Conservation (phyloP, 768 basidiomycete species). For the Suillus subluteus region DNA sequence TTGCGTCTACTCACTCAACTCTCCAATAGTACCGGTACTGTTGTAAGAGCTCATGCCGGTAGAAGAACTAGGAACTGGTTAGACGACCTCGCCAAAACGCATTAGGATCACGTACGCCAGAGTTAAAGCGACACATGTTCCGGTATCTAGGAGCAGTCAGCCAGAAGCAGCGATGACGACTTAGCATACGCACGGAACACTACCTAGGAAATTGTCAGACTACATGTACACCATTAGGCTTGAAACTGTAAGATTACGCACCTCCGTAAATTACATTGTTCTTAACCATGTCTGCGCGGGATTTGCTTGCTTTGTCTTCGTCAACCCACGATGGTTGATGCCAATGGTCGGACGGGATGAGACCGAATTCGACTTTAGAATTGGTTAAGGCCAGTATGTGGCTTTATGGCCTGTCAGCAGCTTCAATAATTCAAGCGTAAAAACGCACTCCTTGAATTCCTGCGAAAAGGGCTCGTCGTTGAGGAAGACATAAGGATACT, state of each 20-base stretch:
- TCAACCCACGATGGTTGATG: slow-evolving; percentile 79
- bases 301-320: slow-evolving; percentile 60
- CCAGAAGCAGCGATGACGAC: background rate
- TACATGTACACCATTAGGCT: slow-evolving; percentile 12
- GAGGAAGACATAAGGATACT: slow-evolving; percentile 88
- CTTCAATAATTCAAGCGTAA: background rate
- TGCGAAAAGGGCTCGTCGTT: slow-evolving; percentile 83
- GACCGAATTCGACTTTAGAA: slow-evolving; percentile 53
- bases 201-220: slow-evolving; percentile 46
- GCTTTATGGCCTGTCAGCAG: slow-evolving; percentile 29
- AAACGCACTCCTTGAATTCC: slow-evolving; percentile 65
- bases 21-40: slow-evolving; percentile 90
- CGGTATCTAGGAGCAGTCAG: slow-evolving; percentile 59
- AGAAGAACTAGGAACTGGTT: slow-evolving; percentile 67
- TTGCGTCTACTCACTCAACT: slow-evolving; percentile 64
- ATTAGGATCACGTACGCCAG: slow-evolving; percentile 58
- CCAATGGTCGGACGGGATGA: slow-evolving; percentile 75
- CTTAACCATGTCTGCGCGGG: slow-evolving; percentile 64
- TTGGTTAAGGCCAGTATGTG: slow-evolving; percentile 32
- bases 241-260: slow-evolving; percentile 22
- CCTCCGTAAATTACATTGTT: slow-evolving; percentile 71
- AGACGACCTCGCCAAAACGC: background rate
- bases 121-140: slow-evolving; percentile 96
- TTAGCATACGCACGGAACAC: slow-evolving; percentile 60
- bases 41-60: slow-evolving; percentile 73